Conservation (phyloP, 1,139 yeast species). For the Geotrichum siamense region DNA sequence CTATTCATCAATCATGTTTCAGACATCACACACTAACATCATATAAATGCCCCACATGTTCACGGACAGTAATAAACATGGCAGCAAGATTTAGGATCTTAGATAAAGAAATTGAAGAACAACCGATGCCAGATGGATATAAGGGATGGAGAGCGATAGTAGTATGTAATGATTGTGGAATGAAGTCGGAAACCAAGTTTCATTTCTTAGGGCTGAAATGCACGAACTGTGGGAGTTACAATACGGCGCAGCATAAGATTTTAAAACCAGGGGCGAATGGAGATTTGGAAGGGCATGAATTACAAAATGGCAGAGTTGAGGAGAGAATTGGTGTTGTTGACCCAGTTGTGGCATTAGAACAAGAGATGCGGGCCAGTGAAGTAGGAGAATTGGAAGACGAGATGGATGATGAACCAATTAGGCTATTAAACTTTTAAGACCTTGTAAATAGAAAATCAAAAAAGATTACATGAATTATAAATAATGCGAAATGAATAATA, state of each 20-base stretch:
- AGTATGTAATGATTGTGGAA: conserved; percentile 84
- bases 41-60: conserved; percentile 87
- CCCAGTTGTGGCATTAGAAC: background rate
- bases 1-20: conserved; percentile 80
- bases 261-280: conserved; percentile 33
- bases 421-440: background rate
- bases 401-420: background rate
- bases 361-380: background rate
- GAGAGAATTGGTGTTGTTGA: background rate
- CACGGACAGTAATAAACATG: conserved; percentile 76
- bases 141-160: conserved; percentile 68
- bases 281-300: background rate
- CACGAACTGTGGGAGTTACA: conserved; percentile 77
- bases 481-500: too few species aligned
- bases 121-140: conserved; percentile 76
- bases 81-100: conserved; percentile 80
- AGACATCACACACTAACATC: conserved; percentile 71
- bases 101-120: conserved; percentile 72
- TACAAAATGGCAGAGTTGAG: background rate
- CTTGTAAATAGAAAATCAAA: too few species aligned
- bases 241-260: conserved; percentile 65
- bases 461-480: too few species aligned
- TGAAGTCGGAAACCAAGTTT: conserved; percentile 66
- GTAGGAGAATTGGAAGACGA: background rate
- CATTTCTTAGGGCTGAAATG: conserved; percentile 86